Percentiles rank a stretch among this genome's conserved stretches.
Conservation (phyloP, 768 basidiomycete species). For the Zangia roseola region DNA sequence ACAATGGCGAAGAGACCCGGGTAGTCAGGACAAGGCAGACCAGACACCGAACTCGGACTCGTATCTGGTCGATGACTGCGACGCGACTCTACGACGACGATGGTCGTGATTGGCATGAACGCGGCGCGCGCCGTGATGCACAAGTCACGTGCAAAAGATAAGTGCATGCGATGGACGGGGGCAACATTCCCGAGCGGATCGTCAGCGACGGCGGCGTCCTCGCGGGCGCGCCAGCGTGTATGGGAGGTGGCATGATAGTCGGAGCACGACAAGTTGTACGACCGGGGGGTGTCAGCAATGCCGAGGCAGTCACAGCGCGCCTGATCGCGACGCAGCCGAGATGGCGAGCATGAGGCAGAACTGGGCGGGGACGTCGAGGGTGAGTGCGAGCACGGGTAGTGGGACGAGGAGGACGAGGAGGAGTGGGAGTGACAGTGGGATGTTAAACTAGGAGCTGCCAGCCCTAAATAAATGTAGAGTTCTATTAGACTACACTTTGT, state of each 20-base stretch:
- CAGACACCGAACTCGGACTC: background rate
- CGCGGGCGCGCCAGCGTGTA: conserved; percentile 6
- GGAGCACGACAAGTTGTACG: conserved; percentile 3
- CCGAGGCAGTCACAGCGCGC: background rate
- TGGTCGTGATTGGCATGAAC: conserved; percentile 5
- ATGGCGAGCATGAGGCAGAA: background rate
- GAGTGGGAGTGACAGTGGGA: conserved; percentile 1
- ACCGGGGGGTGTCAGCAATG: background rate
- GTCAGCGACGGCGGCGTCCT: conserved; percentile 2
- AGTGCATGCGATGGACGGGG: conserved; percentile 14
- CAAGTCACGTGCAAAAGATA: conserved; percentile 29
- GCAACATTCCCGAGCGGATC: conserved; percentile 10
- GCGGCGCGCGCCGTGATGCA: conserved; percentile 3
- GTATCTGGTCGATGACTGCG: background rate
- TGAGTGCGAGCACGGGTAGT: background rate
- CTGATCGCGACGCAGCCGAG: conserved; percentile 19
- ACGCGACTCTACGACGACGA: conserved; percentile 3
- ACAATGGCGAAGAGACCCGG: background rate
- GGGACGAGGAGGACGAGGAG: conserved; percentile 1
- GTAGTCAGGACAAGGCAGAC: too few species aligned
- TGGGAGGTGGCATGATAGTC: background rate
- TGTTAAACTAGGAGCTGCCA: conserved; percentile 26
- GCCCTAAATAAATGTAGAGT: conserved; percentile 36
- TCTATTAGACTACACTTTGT: conserved; percentile 8
- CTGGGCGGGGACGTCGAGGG: background rate